phyloP scores from a whole-genome alignment of 2,329 filamentous ascomycete species.

The Penicillium sp. region DNA sequence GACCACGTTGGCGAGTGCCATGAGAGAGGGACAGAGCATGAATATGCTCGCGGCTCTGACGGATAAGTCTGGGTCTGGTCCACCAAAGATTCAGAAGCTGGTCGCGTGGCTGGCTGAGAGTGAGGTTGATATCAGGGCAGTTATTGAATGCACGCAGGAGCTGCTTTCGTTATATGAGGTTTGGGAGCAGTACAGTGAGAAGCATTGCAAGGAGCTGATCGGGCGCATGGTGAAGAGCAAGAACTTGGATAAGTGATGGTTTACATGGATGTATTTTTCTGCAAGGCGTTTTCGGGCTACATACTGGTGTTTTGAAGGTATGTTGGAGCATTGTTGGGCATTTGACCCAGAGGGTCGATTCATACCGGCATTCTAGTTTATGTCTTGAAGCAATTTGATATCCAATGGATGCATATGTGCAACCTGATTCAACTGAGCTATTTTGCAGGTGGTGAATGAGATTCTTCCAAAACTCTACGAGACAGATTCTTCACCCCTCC shows the following conservation, averaged over 20 bases:
- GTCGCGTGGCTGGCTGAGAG: conserved; percentile 82
- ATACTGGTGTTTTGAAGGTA: background rate
- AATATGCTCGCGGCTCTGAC: conserved; percentile 34
- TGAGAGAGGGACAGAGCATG: conserved; percentile 35
- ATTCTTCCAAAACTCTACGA: too few relatives aligned
- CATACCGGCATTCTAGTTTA: background rate
- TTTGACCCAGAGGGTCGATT: background rate
- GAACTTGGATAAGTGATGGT: conserved; percentile 51
- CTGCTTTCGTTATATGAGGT: conserved; percentile 82
- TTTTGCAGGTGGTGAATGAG: background rate
- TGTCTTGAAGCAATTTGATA: background rate
- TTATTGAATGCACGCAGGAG: conserved; percentile 87
- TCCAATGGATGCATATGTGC: background rate
- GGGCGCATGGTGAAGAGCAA: conserved; percentile 59
- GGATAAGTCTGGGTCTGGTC: conserved; percentile 28
- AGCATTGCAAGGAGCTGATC: conserved; percentile 60
- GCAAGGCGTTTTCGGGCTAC: background rate
- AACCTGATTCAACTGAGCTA: background rate
- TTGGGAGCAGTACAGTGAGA: conserved; percentile 63
- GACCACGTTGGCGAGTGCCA: conserved; percentile 30
- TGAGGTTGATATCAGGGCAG: conserved; percentile 73
- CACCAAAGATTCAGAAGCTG: conserved; percentile 56
- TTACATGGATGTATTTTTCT: background rate
- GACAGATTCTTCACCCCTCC: too few relatives aligned
- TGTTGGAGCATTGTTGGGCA: background rate